Base-by-base conservation (phyloP, 257 asterid genomes). In the Scutellaria minor region DNA sequence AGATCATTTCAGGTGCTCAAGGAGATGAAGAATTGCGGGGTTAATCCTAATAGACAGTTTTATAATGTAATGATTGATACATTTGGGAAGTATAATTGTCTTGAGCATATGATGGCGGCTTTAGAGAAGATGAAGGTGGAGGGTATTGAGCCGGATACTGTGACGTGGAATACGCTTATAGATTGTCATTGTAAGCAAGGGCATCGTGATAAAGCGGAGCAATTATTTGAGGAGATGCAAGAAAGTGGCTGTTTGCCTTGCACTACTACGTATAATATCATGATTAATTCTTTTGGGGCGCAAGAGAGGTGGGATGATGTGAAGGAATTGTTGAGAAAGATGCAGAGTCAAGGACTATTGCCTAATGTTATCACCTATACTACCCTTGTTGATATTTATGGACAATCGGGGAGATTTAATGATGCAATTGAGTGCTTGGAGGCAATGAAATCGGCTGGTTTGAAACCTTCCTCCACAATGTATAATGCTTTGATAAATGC, bases 401-500 rank as follows among this genome's bases (percentile, higher is more conserved):
- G 98, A 67, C 87, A 79, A 62, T 91, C 98, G 0, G 98, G 97
- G 67, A 84, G 88, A 73, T 94, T 89, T 76, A 75, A 73, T 54
- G 96, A 94, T n/a, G 97, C 98, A 24, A 85, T 91, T 20, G 98
- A 91, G 83, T 91, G 97, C 77, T 79, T 94, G 84, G 95, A 94
- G 88, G 91, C 89, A 47, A 91, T 94, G 98, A 94, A 89, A 76
- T 88, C 96, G 15, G 84, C 84, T 11, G 98, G 98, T 20, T 71
- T 94, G 83, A 94, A 80, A 52, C 97, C 98, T 71, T 89, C 98
- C 12, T 78, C 95, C 52, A 83, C 98, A 20, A 94, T 91, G 96
- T 94, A 94, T 75, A 94, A 94, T 77, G 98, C 98, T 27, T 82
- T 94, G 78, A 94, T 94, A 76, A 94, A 94, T 83, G 96, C 97